These are phyloP conservation scores for Magnolia kwangsiensis DNA, from an alignment of 164 flowering plant genomes.

Conservation along the genomic window DNA sequence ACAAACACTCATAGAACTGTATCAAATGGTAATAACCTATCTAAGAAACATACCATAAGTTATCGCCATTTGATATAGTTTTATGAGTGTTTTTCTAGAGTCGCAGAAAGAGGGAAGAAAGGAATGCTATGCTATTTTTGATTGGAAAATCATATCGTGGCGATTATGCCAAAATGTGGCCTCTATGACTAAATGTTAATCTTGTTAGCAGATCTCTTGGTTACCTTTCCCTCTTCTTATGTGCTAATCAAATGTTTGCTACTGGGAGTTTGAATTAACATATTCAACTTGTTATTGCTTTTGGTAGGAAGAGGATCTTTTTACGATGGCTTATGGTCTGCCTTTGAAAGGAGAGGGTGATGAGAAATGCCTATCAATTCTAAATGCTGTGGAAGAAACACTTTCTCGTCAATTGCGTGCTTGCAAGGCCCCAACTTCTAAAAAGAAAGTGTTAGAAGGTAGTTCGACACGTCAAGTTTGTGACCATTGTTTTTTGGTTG, in stretches of 20 bases:
- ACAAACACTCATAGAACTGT: too few relatives aligned
- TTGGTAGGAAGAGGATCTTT: conserved; percentile 88
- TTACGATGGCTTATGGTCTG: conserved; percentile 80
- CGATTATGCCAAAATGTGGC: background rate
- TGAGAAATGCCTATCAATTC: conserved; percentile 74
- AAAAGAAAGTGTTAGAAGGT: conserved; percentile 71
- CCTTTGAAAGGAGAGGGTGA: conserved; percentile 78
- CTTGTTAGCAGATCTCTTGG: background rate
- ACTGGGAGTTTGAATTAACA: background rate
- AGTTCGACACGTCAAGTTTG: conserved; percentile 1
- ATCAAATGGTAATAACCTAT: too few relatives aligned
- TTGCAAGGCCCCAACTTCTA: conserved; percentile 63
- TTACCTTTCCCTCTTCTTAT: background rate
- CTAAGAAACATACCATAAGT: too few relatives aligned
- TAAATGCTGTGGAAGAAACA: conserved; percentile 95
- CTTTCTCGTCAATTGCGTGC: conserved; percentile 84
- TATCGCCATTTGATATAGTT: too few relatives aligned
- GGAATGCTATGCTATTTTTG: background rate
- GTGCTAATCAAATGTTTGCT: background rate
- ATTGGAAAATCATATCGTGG: background rate
- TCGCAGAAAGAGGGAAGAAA: background rate
- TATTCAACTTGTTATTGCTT: background rate
- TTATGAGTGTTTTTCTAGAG: too few relatives aligned
- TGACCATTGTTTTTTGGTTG: background rate
- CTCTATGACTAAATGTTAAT: background rate